Conservation (phyloP, 2,329 filamentous ascomycete genomes). For the Exophiala xenobiotica region DNA sequence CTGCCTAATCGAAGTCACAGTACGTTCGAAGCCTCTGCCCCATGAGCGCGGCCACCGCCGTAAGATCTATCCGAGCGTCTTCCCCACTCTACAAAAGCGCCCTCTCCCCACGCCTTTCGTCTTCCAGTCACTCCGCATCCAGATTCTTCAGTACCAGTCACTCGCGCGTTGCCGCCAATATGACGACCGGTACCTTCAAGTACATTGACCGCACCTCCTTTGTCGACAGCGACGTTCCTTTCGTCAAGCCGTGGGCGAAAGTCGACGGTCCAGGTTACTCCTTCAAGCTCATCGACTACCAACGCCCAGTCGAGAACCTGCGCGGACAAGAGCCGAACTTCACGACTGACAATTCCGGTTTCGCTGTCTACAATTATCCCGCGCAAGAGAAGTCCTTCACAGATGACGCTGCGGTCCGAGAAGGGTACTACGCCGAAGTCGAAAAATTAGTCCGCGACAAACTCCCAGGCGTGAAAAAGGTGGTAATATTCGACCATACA, state of each 20-base stretch:
- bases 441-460: slow-evolving; percentile 57
- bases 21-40: too few relatives aligned
- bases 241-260: slow-evolving; percentile 61
- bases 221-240: slow-evolving; percentile 36
- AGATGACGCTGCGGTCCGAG: slow-evolving; percentile 56
- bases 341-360: slow-evolving; percentile 59
- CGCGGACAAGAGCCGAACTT: slow-evolving; percentile 53
- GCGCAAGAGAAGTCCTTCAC: slow-evolving; percentile 56
- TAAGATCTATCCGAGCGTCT: slow-evolving; percentile 12
- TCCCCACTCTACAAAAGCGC: slow-evolving; percentile 16
- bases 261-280: slow-evolving; percentile 61
- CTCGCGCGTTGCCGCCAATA: slow-evolving; percentile 35
- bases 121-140: neutral
- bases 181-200: slow-evolving; percentile 60
- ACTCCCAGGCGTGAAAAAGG: slow-evolving; percentile 57
- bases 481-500: slow-evolving; percentile 72
- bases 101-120: slow-evolving; percentile 3
- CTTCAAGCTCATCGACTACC: slow-evolving; percentile 49
- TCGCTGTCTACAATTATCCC: slow-evolving; percentile 55
- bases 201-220: slow-evolving; percentile 60
- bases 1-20: too few relatives aligned
- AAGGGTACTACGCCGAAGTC: slow-evolving; percentile 62
- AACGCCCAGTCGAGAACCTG: slow-evolving; percentile 55
- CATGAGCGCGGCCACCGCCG: slow-evolving; percentile 11
- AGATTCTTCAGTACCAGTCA: slow-evolving; percentile 9